Conservation (phyloP, 202 grass and related monocot genomes). For the Brachypodium distachyon region DNA sequence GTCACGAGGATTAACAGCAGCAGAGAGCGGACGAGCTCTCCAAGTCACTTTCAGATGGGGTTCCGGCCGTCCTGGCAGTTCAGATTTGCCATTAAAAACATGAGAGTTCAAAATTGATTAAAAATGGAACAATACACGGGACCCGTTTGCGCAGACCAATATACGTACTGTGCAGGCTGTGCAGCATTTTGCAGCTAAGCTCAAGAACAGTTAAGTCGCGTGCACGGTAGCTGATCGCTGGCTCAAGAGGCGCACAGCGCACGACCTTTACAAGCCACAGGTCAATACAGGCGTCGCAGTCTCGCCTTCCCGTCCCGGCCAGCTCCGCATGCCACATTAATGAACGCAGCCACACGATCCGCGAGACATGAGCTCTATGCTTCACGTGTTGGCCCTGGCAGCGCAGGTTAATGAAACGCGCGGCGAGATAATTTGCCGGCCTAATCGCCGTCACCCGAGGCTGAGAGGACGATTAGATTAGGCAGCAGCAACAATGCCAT, state of each 20-base stretch:
- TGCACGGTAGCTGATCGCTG: not conserved
- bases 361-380: not conserved
- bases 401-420: too few relatives aligned
- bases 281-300: not conserved
- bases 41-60: not conserved
- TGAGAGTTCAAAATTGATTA: too few relatives aligned
- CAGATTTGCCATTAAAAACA: too few relatives aligned
- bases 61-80: not conserved
- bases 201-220: not conserved
- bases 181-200: not conserved
- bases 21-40: not conserved
- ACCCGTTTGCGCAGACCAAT: too few relatives aligned
- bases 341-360: not conserved
- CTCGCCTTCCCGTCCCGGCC: not conserved
- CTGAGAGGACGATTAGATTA: too few relatives aligned
- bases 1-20: slow-evolving; percentile 16
- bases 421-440: too few relatives aligned
- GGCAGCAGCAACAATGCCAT: not conserved
- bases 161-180: too few relatives aligned
- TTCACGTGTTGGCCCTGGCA: not conserved
- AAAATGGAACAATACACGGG: too few relatives aligned
- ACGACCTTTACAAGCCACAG: not conserved
- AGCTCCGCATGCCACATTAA: not conserved
- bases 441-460: too few relatives aligned
- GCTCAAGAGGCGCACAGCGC: not conserved